A percentile compares a stretch with the other conserved stretches of the same genome.
Evolutionary conservation across 169 alveolate species (phyloP).

Genomic region (Eimeria necatrix): DNA sequence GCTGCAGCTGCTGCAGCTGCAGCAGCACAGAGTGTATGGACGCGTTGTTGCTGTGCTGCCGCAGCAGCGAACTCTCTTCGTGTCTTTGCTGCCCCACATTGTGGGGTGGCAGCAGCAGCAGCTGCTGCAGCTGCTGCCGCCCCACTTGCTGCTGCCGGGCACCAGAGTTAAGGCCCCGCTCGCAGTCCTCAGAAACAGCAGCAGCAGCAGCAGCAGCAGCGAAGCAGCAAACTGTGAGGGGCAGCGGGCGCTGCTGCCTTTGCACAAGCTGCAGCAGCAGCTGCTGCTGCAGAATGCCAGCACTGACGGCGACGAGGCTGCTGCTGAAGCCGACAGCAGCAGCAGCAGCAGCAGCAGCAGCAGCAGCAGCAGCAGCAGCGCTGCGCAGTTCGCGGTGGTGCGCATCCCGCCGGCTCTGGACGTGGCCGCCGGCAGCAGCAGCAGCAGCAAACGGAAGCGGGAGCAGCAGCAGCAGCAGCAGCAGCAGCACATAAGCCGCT

Average conservation of each 20-base stretch:
- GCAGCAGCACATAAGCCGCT: conserved; percentile 53
- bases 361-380: conserved; percentile 41
- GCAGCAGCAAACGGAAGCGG: conserved; percentile 37
- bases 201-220: conserved; percentile 34
- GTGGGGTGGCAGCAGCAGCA: conserved; percentile 60
- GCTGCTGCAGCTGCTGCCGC: conserved; percentile 36
- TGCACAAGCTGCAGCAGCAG: conserved; percentile 49
- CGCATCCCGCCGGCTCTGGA: neutral
- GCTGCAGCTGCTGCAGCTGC: conserved; percentile 17
- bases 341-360: conserved; percentile 3
- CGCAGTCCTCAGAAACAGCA: neutral
- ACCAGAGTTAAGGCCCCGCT: conserved; percentile 1
- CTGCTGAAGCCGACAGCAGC: neutral
- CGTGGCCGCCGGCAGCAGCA: neutral
- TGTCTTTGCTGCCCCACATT: conserved; percentile 55
- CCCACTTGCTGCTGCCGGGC: conserved; percentile 55
- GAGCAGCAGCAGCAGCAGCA: conserved; percentile 65
- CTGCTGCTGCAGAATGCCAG: conserved; percentile 45
- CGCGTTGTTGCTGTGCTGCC: conserved; percentile 32
- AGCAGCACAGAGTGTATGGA: conserved; percentile 5
- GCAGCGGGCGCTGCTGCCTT: conserved; percentile 32
- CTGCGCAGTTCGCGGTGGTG: conserved; percentile 31
- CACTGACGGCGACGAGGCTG: neutral
- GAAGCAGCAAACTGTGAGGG: no score
- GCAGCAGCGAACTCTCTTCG: conserved; percentile 31